Base-by-base conservation (phyloP, 2,329 filamentous ascomycete genomes). In the Trichoderma pleuroti region DNA sequence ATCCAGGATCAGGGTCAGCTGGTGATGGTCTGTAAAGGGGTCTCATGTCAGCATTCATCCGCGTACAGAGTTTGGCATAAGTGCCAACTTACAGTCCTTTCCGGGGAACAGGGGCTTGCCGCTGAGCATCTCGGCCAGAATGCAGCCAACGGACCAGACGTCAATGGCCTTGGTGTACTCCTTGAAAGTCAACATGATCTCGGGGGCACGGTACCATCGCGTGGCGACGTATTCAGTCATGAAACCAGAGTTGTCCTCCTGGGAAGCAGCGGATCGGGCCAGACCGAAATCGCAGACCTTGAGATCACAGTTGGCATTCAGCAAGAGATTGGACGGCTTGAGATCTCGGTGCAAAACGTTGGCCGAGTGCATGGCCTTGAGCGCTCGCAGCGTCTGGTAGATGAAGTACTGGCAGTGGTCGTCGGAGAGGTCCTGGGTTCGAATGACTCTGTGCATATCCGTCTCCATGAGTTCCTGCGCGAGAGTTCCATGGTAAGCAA, bases 221-320 rank as follows among this genome's bases (percentile, higher is more conserved):
- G 96, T 99, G 65, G 96, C 96, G 70, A 99, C 96, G 81, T 99
- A 99, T 97, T 99, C 96, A 18, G 96, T 99, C 96, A 99, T 99
- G 88, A 99, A 99, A 26, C 96, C 96, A n/a, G 95, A 98, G 84
- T 99, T 99, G 82, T 99, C 96, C 79, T 99, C 96, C 76, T 97
- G 97, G 11, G 95, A 98, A 10, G 96, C 96, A 14, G 96, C 96
- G 11, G 95, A 98, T 78, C 94, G 91, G 62, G 96, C 96, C 70
- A 99, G 89, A 79, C 96, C 96, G 78, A 99, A 99, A 82, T 99
- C 96, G 84, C 96, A 99, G 76, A 99, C 96, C 84, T 99, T 99
- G 76, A 99, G 87, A 84, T 99, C 96, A 83, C 96, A 99, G 83
- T 99, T 99, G 78, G 96, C 96, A 80, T 99, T 99, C 73, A 99